Percentiles rank a stretch among this genome's conserved stretches.
Evolutionary conservation across 805 yeast species (phyloP).

Genomic region (Yueomyces sp.): DNA sequence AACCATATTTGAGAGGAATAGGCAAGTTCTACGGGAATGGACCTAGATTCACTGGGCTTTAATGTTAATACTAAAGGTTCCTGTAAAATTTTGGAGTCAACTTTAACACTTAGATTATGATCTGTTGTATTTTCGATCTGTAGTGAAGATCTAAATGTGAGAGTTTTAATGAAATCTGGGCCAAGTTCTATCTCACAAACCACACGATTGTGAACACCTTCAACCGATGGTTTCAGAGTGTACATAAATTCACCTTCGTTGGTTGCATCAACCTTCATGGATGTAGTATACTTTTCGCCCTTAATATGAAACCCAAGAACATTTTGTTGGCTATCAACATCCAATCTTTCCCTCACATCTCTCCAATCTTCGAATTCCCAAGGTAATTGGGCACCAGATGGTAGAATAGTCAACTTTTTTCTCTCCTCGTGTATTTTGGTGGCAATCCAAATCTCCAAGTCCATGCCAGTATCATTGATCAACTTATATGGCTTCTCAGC

Average conservation of each 20-base stretch:
- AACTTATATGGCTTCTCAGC: slow-evolving; percentile 73
- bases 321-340: slow-evolving; percentile 48
- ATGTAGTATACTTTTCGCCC: slow-evolving; percentile 40
- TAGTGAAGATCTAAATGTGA: slow-evolving; percentile 67
- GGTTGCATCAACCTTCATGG: slow-evolving; percentile 50
- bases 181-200: slow-evolving; percentile 58
- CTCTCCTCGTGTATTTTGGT: slow-evolving; percentile 21
- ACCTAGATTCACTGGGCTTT: slow-evolving; percentile 40
- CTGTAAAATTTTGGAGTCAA: slow-evolving; percentile 19
- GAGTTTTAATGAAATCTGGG: slow-evolving; percentile 65
- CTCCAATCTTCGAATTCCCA: slow-evolving; percentile 98
- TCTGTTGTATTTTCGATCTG: slow-evolving; percentile 55
- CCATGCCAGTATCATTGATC: slow-evolving; percentile 73
- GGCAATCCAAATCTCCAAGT: slow-evolving; percentile 75
- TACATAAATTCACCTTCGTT: slow-evolving; percentile 76
- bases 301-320: slow-evolving; percentile 49
- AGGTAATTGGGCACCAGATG: slow-evolving; percentile 39
- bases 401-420: slow-evolving; percentile 23
- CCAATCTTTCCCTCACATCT: slow-evolving; percentile 64
- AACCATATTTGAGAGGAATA: slow-evolving; percentile 44
- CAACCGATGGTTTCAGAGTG: slow-evolving; percentile 46
- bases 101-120: slow-evolving; percentile 36
- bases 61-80: slow-evolving; percentile 27
- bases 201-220: slow-evolving; percentile 59
- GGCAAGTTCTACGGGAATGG: slow-evolving; percentile 65